Evolutionary conservation across 176 grass and related monocot genomes (phyloP), one percentile per base, ranked within the genome.

Genomic region (Rhipidocladum racemiflorum): DNA sequence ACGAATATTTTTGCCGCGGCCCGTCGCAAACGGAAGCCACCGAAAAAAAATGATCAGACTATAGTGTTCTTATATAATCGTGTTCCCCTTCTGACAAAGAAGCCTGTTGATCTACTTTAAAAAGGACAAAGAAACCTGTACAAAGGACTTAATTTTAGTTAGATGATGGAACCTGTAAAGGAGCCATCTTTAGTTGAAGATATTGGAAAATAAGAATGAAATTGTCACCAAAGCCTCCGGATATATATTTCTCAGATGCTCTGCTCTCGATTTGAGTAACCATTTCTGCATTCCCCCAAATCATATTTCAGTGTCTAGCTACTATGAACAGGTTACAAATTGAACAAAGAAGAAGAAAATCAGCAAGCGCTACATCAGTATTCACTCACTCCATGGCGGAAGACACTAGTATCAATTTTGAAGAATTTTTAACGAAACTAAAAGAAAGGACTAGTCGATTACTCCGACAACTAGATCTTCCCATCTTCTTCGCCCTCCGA

Each of bases 241-340:
- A 59, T 24, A 12, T 35, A 71, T 78, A 5, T 72, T 50, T 49
- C 11, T 76, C 13, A 43, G 23, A 24, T 4, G 16, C 44, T 66
- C 3, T 71, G 16, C n/a, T 63, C 14, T 53, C 32, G 54, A 15
- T 0, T 4, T 6, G 17, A 65, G 43, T 4, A 36, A 0, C 29
- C 28, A 1, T 65, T 30, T 44, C 44, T 57, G 36, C 73, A 77
- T 89, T 36, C 24, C 64, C 55, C 65, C 38, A 59, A 66, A 60
- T 74, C 61, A 55, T 63, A 72, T 68, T 36, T 36, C 50, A 59
- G 10, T 54, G 24, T 17, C 51, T 75, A 75, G 20, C 86, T 79
- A 79, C 49, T 77, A 89, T 89, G 72, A 89, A 89, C 78, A 85
- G 10, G 72, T 81, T 82, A 76, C 36, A 48, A 77, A 77, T 60